Percentiles rank a stretch among this genome's conserved stretches.
These are phyloP conservation scores for Calocybe cyanea DNA, from an alignment of 768 basidiomycete genomes.

Conservation along the genomic window DNA sequence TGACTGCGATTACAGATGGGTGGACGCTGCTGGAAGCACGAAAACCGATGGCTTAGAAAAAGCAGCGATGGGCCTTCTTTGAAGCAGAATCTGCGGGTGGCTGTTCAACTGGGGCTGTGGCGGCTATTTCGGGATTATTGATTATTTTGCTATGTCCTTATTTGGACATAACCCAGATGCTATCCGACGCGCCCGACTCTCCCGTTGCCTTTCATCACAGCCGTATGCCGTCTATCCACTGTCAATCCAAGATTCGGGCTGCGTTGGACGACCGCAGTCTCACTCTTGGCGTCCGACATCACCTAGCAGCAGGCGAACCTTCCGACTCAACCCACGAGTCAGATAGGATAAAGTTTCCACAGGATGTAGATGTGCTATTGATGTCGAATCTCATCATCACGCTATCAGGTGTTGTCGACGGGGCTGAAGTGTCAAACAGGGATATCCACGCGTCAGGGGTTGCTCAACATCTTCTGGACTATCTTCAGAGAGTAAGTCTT, in stretches of 20 bases:
- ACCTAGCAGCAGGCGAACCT: conserved; percentile 29
- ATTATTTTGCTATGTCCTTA: conserved; percentile 14
- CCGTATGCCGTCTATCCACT: conserved; percentile 29
- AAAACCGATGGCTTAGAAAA: conserved; percentile 13
- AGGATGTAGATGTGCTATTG: conserved; percentile 45
- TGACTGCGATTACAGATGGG: conserved; percentile 19
- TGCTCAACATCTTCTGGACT: conserved; percentile 43
- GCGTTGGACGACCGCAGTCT: conserved; percentile 41
- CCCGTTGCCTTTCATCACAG: background rate
- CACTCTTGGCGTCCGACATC: conserved; percentile 43
- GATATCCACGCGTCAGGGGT: conserved; percentile 48
- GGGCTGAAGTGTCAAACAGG: conserved; percentile 31
- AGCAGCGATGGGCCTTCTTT: conserved; percentile 10
- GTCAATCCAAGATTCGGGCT: conserved; percentile 37
- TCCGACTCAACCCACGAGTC: conserved; percentile 24
- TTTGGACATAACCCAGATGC: conserved; percentile 6
- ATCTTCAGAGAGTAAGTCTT: conserved; percentile 42
- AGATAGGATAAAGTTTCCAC: conserved; percentile 34
- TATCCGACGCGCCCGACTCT: background rate
- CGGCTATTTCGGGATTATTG: conserved; percentile 12
- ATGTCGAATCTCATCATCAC: conserved; percentile 48
- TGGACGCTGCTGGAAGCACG: conserved; percentile 13
- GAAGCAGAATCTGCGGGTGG: conserved; percentile 21
- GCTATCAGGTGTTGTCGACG: conserved; percentile 52
- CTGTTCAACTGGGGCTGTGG: conserved; percentile 24